Percentiles rank a stretch among this genome's conserved stretches.
Evolutionary conservation across 2,329 filamentous ascomycete species (phyloP).

Genomic region (Tolypocladium ophioglossoides): DNA sequence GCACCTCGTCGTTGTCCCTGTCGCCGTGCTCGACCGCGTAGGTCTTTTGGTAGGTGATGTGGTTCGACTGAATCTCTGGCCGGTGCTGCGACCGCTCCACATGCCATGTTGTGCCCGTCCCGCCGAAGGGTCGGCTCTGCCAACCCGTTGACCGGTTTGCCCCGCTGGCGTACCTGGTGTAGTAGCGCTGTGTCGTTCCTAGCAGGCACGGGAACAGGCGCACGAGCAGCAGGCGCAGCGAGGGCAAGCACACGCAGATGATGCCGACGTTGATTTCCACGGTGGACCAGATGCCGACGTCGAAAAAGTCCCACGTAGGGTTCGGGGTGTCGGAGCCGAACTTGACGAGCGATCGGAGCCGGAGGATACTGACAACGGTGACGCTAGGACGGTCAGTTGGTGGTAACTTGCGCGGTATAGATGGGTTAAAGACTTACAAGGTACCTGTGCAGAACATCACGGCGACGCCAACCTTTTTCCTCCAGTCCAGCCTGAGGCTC

Average conservation of each 20-base stretch:
- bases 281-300: slow-evolving; percentile 22
- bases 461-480: slow-evolving; percentile 36
- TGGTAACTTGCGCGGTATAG: background rate
- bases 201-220: slow-evolving; percentile 25
- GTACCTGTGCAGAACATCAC: slow-evolving; percentile 40
- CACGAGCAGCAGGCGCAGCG: slow-evolving; percentile 22
- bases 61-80: slow-evolving; percentile 10
- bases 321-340: slow-evolving; percentile 19
- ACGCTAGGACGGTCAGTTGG: slow-evolving; percentile 13
- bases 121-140: slow-evolving; percentile 7
- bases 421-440: slow-evolving; percentile 22
- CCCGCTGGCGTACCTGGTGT: slow-evolving; percentile 13
- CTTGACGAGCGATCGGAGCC: slow-evolving; percentile 21
- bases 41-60: slow-evolving; percentile 22
- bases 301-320: slow-evolving; percentile 23
- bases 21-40: slow-evolving; percentile 23
- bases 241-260: slow-evolving; percentile 28
- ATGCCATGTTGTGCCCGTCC: slow-evolving; percentile 12
- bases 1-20: slow-evolving; percentile 17
- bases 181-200: slow-evolving; percentile 18
- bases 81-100: slow-evolving; percentile 10
- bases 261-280: slow-evolving; percentile 28
- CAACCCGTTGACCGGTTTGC: slow-evolving; percentile 2
- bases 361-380: slow-evolving; percentile 26
- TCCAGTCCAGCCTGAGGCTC: slow-evolving; percentile 31